Conservation (phyloP, 2,329 filamentous ascomycete species). For the Trichoderma sp. region DNA sequence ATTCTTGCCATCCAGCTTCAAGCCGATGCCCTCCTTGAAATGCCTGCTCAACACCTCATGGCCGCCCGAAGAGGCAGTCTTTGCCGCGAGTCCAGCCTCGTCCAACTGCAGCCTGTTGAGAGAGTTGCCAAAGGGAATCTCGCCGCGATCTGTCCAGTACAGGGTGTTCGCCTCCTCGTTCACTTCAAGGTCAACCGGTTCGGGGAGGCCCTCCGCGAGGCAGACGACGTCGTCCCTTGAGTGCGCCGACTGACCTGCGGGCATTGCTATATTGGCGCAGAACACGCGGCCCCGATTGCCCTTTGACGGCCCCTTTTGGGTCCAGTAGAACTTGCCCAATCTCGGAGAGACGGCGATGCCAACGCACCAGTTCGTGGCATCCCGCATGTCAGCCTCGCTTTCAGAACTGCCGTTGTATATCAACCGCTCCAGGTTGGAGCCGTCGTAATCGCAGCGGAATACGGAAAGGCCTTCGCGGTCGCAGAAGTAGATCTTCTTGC, state of each 20-base stretch:
- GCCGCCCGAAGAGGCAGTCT: slow-evolving; percentile 34
- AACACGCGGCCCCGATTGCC: slow-evolving; percentile 55
- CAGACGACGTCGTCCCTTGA: slow-evolving; percentile 47
- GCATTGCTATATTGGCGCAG: slow-evolving; percentile 47
- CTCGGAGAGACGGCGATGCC: slow-evolving; percentile 53
- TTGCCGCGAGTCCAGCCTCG: slow-evolving; percentile 11
- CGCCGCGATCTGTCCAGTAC: slow-evolving; percentile 65
- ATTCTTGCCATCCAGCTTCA: slow-evolving; percentile 45
- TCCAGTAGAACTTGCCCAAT: slow-evolving; percentile 58
- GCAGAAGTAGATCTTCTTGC: slow-evolving; percentile 45
- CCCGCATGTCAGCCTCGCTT: slow-evolving; percentile 30
- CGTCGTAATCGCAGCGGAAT: slow-evolving; percentile 45
- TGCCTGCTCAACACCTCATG: slow-evolving; percentile 35
- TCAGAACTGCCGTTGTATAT: slow-evolving; percentile 40
- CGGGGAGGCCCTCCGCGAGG: slow-evolving; percentile 51
- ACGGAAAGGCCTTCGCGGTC: slow-evolving; percentile 51
- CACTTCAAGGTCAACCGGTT: slow-evolving; percentile 61
- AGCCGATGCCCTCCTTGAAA: slow-evolving; percentile 51
- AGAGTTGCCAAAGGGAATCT: slow-evolving; percentile 57
- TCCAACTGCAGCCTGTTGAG: slow-evolving; percentile 46
- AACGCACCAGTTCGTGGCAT: slow-evolving; percentile 51
- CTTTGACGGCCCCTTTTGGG: slow-evolving; percentile 60
- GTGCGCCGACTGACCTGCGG: slow-evolving; percentile 41
- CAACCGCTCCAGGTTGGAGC: slow-evolving; percentile 45
- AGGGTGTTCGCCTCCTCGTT: slow-evolving; percentile 49